Conservation (phyloP, 176 grass and related monocot species). For the Oryza meyeriana region DNA sequence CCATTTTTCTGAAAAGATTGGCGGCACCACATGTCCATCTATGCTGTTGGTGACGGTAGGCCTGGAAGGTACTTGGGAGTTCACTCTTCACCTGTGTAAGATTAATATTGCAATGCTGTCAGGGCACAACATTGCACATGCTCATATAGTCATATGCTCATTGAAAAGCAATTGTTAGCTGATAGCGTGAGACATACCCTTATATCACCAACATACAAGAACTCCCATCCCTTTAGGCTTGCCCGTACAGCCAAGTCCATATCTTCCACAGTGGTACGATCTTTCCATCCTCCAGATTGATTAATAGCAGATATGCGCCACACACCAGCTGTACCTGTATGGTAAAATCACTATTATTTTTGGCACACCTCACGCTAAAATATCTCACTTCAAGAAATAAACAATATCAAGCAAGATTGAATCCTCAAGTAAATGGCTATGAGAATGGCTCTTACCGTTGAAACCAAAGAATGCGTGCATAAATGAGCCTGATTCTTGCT, state of each 20-base stretch:
- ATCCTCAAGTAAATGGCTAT: constrained; percentile 1
- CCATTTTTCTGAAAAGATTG: constrained; percentile 97
- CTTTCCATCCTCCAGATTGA: constrained; percentile 90
- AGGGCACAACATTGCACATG: background rate
- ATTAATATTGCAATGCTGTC: constrained; percentile 14
- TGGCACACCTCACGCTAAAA: background rate
- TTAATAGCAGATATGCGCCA: constrained; percentile 92
- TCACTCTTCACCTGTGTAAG: constrained; percentile 85
- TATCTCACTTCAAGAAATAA: background rate
- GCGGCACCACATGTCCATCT: constrained; percentile 81
- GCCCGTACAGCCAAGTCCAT: constrained; percentile 93
- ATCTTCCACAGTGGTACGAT: constrained; percentile 91
- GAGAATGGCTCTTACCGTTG: constrained; percentile 54
- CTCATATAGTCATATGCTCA: background rate
- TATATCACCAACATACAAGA: constrained; percentile 89
- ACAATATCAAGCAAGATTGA: background rate
- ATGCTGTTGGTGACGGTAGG: constrained; percentile 86
- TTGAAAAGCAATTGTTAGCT: background rate
- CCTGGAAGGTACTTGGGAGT: constrained; percentile 88
- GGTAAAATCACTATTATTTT: background rate
- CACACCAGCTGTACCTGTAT: constrained; percentile 86
- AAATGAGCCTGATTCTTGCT: constrained; percentile 93
- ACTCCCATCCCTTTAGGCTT: constrained; percentile 81
- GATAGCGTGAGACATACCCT: constrained; percentile 53
- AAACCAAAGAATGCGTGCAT: constrained; percentile 83